Evolutionary conservation across 176 grass and related monocot species (phyloP).

Genomic region (Oryza glumipatula): DNA sequence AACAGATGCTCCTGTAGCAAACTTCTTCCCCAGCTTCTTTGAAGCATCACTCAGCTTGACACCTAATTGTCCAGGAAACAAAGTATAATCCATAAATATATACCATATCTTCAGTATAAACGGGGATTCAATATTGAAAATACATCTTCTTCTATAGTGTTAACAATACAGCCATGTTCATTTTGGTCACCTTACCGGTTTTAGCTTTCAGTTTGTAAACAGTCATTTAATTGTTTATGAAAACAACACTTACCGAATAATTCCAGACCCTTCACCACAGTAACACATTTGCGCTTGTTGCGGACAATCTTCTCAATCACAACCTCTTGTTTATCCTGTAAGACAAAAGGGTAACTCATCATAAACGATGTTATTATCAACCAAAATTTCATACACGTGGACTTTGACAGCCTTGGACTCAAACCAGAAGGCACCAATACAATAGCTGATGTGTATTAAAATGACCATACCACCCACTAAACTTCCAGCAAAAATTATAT

Average conservation of each 20-base stretch:
- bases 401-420: background rate
- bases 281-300: conserved; percentile 99
- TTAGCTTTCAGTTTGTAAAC: background rate
- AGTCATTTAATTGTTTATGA: background rate
- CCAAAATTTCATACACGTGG: background rate
- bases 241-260: conserved; percentile 73
- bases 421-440: background rate
- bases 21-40: conserved; percentile 99
- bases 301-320: conserved; percentile 99
- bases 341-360: background rate
- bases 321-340: conserved; percentile 93
- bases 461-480: background rate
- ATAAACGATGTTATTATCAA: background rate
- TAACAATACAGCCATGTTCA: background rate
- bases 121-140: background rate
- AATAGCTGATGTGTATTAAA: background rate
- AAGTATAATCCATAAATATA: conserved; percentile 17
- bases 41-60: conserved; percentile 95
- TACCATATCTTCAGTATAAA: background rate
- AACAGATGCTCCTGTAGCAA: conserved; percentile 98
- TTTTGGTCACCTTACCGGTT: background rate
- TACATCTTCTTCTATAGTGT: background rate
- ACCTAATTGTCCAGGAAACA: conserved; percentile 50
- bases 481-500: too few species aligned
- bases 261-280: conserved; percentile 97